Evolutionary conservation across 164 flowering plant species (phyloP), one percentile per base, ranked within the genome.

Genomic region (Hamamelis virginiana): DNA sequence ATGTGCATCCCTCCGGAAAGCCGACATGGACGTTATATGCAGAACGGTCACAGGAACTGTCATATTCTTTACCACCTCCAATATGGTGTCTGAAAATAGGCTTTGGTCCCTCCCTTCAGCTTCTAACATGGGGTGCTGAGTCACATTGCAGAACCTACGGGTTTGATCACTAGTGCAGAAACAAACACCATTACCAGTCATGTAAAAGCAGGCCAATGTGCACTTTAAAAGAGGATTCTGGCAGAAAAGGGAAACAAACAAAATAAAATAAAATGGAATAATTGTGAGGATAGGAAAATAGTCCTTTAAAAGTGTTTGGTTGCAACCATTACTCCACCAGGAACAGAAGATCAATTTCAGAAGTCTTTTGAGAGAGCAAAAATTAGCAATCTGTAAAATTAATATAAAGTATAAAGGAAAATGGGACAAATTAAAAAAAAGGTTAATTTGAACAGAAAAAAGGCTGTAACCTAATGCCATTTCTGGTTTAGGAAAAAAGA

Each of bases 1-100:
- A 68, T 84, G 86, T 18, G 82, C 87, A 70, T 82, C 87, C 26
- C 76, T 84, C 21, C 87, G 72, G 58, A 59, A 79, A 43, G 86
- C 78, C 1, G 81, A 80, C 85, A 86, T 78, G 45, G 82, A 72
- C 62, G 87, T 84, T 23, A 86, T 73, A 53, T 78, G 78, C 76
- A 86, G 75, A 68, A 80, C 67, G 3, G 80, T 80, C 22, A 81
- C 74, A 28, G 90, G 90, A 67, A 79, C 72, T 26, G 72, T 76
- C 81, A 86, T 78, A 19, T 76, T 84, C 68, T 82, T 81, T 43
- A 79, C 77, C 19, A 72, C 80, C 59, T 80, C 76, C 59, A 76
- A 14, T 64, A 75, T 74, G 13, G 60, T 72, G 58, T 84, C 85
- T 19, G 90, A 76, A 46, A 84, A 69, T 59, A 68, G 55, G 66